Evolutionary conservation across 768 basidiomycete species (phyloP), one percentile per base, ranked within the genome.

Genomic region (Paxillus ammoniavirescens): DNA sequence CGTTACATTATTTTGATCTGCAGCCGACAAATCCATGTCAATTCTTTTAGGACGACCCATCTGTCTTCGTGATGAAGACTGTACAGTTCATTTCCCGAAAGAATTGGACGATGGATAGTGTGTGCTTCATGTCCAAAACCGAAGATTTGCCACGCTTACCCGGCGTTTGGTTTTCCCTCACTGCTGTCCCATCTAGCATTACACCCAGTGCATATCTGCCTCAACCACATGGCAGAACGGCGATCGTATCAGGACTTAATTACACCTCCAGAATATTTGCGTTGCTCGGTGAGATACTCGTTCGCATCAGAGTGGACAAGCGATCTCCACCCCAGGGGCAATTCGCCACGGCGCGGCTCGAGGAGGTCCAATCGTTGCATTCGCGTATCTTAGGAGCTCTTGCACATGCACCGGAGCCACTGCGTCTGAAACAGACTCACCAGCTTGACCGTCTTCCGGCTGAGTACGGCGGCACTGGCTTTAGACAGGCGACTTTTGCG

Each of bases 71-170:
- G 91, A 93, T 64, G 93, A 94, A 67, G 93, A 96, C 68, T 93
- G 91, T 70, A 91, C 90, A 8, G 82, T 91, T 2, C 86, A 91
- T 67, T 91, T 92, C 72, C 91, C 91, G 26, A 89, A 86, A 70
- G 90, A 93, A 71, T 74, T 93, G 53, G 90, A 93, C 70, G 90
- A 93, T 66, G 90, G 92, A 75, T 92, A 91, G 90, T 92, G 71
- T 62, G 88, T 82, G 35, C 37, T 31, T 49, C 42, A 49, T 61
- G 59, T 51, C 52, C 59, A 44, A 48, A 28, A 50, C 6, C 74
- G 65, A 72, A 53, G 38, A 68, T 73, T 63, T 59, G 57, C 67
- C 68, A 58, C 47, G 49, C 33, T 59, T 58, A 61, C 52, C 23
- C 15, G 33, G 33, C 45, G 51, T 53, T 50, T 51, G 43, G 50